Percentiles rank a stretch among this genome's conserved stretches.
Conservation (phyloP, 371 early-diverging fungal species). For the Lichtheimia corymbifera region DNA sequence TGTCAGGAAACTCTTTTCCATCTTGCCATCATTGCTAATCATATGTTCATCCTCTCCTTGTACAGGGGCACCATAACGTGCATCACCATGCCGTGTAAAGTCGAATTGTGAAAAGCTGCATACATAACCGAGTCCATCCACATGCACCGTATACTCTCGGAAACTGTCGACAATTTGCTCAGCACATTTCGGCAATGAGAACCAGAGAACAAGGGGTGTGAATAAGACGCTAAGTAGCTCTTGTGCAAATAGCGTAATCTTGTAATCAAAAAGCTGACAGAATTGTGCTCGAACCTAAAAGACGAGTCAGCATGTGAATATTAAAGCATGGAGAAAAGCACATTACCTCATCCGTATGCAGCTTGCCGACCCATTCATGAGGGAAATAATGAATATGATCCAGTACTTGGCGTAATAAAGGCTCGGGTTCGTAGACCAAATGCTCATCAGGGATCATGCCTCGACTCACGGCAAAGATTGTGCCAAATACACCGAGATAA, state of each 20-base stretch:
- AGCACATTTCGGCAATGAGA: conserved; percentile 79
- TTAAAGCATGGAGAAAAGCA: neutral
- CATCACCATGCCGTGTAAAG: conserved; percentile 83
- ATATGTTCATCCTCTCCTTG: conserved; percentile 60
- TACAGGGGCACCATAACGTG: conserved; percentile 78
- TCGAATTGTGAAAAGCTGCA: conserved; percentile 96
- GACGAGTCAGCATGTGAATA: neutral
- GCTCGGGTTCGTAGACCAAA: conserved; percentile 81
- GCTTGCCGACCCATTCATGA: conserved; percentile 76
- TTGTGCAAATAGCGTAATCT: conserved; percentile 75
- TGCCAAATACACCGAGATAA: conserved; percentile 89
- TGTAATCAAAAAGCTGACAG: conserved; percentile 76
- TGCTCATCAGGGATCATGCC: conserved; percentile 86
- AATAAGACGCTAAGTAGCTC: conserved; percentile 84
- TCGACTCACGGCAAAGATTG: conserved; percentile 79
- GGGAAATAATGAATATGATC: conserved; percentile 93
- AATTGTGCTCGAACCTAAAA: conserved; percentile 80
- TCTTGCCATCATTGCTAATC: conserved; percentile 88
- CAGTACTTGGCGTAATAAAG: conserved; percentile 71
- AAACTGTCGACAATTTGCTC: conserved; percentile 90
- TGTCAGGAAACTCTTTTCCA: conserved; percentile 94
- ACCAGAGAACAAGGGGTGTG: conserved; percentile 84
- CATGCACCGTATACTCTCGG: conserved; percentile 90
- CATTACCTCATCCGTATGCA: conserved; percentile 81
- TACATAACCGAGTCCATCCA: conserved; percentile 89